phyloP scores from a whole-genome alignment of 2,329 filamentous ascomycete genomes.

The Lecanicillium sp. region DNA sequence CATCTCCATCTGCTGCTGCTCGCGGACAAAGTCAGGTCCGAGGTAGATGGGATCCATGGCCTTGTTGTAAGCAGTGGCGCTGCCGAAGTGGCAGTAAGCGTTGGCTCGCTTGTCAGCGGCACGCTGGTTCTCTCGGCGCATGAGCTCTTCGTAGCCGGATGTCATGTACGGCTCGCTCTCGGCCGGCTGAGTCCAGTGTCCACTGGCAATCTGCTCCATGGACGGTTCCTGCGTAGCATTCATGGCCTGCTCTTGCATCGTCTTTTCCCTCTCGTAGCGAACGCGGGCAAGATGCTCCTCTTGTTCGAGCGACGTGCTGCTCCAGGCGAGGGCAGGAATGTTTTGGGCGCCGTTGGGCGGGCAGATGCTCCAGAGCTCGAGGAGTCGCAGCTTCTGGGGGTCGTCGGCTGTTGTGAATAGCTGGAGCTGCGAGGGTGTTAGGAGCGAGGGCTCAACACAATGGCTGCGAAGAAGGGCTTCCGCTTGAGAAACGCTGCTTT shows the following conservation, averaged over 20 bases:
- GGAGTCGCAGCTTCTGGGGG: constrained; percentile 65
- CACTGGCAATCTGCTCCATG: constrained; percentile 45
- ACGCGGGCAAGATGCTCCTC: constrained; percentile 54
- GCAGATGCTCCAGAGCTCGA: constrained; percentile 81
- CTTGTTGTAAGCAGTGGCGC: constrained; percentile 42
- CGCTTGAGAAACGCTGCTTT: constrained; percentile 42
- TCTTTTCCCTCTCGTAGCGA: constrained; percentile 49
- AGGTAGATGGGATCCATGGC: constrained; percentile 67
- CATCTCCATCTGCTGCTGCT: constrained; percentile 52
- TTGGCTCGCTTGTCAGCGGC: constrained; percentile 30
- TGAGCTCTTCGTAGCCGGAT: constrained; percentile 69
- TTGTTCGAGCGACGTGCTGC: constrained; percentile 47
- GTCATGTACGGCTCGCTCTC: constrained; percentile 78
- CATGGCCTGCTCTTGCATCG: constrained; percentile 41
- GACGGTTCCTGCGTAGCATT: constrained; percentile 51
- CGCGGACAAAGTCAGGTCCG: constrained; percentile 37
- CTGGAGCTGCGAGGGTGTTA: constrained; percentile 69
- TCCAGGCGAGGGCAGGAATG: constrained; percentile 48
- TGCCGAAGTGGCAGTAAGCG: constrained; percentile 39
- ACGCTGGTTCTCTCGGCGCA: constrained; percentile 55
- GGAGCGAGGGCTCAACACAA: constrained; percentile 61
- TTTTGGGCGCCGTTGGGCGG: constrained; percentile 56
- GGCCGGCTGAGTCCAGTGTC: constrained; percentile 42
- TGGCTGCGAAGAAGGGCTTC: constrained; percentile 57
- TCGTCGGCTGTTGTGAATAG: constrained; percentile 72